Conservation (phyloP, 2,329 filamentous ascomycete genomes). For the Clarireedia monteithiana region DNA sequence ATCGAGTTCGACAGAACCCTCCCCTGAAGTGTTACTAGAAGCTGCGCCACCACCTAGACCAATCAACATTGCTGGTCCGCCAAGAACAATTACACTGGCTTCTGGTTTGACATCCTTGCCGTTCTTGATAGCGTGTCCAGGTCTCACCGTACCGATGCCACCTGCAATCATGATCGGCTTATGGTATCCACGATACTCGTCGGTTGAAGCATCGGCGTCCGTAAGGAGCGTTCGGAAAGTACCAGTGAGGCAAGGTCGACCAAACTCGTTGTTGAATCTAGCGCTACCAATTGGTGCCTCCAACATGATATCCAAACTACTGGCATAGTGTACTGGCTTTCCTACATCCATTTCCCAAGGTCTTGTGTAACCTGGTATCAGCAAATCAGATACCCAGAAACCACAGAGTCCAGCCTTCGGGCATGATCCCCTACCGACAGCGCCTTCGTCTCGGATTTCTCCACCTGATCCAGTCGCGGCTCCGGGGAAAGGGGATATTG, state of each 20-base stretch:
- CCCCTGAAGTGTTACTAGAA: constrained; percentile 79
- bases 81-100: constrained; percentile 87
- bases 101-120: constrained; percentile 71
- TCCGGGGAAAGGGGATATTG: constrained; percentile 86
- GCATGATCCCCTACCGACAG: constrained; percentile 84
- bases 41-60: constrained; percentile 92
- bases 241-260: constrained; percentile 77
- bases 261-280: constrained; percentile 97
- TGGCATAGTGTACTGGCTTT: constrained; percentile 85
- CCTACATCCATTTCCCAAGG: constrained; percentile 92
- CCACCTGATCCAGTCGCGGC: constrained; percentile 93
- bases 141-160: constrained; percentile 85
- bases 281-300: constrained; percentile 94
- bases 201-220: constrained; percentile 51
- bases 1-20: constrained; percentile 85
- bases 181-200: constrained; percentile 71
- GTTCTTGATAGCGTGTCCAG: constrained; percentile 83
- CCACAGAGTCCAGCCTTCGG: constrained; percentile 89
- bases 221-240: constrained; percentile 88
- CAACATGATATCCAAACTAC: constrained; percentile 93
- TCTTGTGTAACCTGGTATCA: constrained; percentile 73
- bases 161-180: constrained; percentile 99
- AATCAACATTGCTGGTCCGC: constrained; percentile 95
- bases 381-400: constrained; percentile 90
- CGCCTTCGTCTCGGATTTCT: constrained; percentile 91